Conservation (phyloP, 1,139 yeast species). For the Candida mesenterica region DNA sequence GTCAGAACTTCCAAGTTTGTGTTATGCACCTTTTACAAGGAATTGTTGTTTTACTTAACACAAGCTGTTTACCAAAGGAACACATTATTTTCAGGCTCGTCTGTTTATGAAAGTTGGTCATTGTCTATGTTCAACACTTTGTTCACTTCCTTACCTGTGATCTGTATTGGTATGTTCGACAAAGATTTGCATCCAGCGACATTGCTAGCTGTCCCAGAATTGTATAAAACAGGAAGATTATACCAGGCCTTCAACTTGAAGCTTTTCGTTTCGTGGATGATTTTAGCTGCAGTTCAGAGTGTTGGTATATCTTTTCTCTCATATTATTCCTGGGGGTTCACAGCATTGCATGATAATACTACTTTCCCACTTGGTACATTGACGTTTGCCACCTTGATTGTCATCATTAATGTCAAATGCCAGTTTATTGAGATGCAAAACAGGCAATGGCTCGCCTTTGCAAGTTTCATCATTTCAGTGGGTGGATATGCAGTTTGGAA, state of each 20-base stretch:
- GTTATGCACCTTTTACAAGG: conserved; percentile 92
- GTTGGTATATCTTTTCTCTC: conserved; percentile 67
- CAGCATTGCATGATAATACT: conserved; percentile 67
- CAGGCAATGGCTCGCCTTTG: conserved; percentile 68
- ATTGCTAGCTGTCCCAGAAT: conserved; percentile 85
- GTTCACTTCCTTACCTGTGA: conserved; percentile 88
- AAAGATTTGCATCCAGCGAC: conserved; percentile 89
- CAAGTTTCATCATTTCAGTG: conserved; percentile 69
- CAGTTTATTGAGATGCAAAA: conserved; percentile 84
- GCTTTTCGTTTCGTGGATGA: conserved; percentile 76
- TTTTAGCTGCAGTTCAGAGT: conserved; percentile 72
- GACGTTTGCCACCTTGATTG: conserved; percentile 67
- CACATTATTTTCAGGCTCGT: conserved; percentile 89
- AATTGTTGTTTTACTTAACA: conserved; percentile 80
- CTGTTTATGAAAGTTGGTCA: conserved; percentile 94
- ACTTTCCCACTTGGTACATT: conserved; percentile 80
- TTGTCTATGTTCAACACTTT: conserved; percentile 94
- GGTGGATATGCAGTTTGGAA: conserved; percentile 92
- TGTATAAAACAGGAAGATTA: conserved; percentile 74
- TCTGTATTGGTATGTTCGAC: conserved; percentile 94
- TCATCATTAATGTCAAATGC: conserved; percentile 73
- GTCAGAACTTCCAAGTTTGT: conserved; percentile 90
- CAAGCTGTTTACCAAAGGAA: conserved; percentile 86
- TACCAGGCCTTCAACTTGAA: conserved; percentile 72
- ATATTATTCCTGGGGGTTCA: conserved; percentile 66